Evolutionary conservation across 768 basidiomycete species (phyloP).

Genomic region (Peribolospora kevripleyi): DNA sequence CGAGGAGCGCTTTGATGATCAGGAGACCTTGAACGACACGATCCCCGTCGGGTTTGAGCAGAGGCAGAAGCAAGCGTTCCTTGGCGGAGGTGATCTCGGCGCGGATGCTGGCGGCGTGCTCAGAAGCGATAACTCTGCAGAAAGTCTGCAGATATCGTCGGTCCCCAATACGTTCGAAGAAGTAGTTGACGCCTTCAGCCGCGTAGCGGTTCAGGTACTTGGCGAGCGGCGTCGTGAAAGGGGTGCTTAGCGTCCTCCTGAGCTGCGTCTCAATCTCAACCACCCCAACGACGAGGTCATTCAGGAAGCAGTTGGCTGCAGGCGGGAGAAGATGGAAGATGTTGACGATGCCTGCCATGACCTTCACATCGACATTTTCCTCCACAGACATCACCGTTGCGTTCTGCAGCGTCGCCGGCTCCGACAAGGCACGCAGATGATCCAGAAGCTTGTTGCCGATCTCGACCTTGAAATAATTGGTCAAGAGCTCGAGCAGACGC

Average conservation of each 20-base stretch:
- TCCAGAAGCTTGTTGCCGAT: slow-evolving; percentile 92
- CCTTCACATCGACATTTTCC: slow-evolving; percentile 74
- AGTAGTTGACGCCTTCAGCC: slow-evolving; percentile 56
- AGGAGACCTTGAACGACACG: slow-evolving; percentile 25
- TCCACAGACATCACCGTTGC: slow-evolving; percentile 19
- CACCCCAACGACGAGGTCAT: slow-evolving; percentile 59
- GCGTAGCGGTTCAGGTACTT: slow-evolving; percentile 81
- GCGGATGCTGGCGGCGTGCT: slow-evolving; percentile 39
- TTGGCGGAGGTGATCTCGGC: slow-evolving; percentile 17
- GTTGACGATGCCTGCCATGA: slow-evolving; percentile 82
- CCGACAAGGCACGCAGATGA: slow-evolving; percentile 79
- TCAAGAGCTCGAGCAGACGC: slow-evolving; percentile 70
- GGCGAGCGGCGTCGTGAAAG: slow-evolving; percentile 78
- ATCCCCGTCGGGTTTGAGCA: slow-evolving; percentile 16
- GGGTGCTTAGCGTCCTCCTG: slow-evolving; percentile 67
- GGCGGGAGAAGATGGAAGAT: slow-evolving; percentile 91
- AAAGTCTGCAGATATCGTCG: slow-evolving; percentile 57
- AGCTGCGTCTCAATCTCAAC: slow-evolving; percentile 80
- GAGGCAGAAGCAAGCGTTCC: slow-evolving; percentile 19
- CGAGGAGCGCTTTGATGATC: slow-evolving; percentile 49
- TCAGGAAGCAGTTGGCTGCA: slow-evolving; percentile 74
- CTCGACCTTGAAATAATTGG: slow-evolving; percentile 99
- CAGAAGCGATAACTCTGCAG: slow-evolving; percentile 55
- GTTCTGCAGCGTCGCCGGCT: slow-evolving; percentile 46
- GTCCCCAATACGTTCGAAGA: slow-evolving; percentile 52